Conservation (phyloP, 805 yeast species). For the Lipomyces spencermartinsiae region DNA sequence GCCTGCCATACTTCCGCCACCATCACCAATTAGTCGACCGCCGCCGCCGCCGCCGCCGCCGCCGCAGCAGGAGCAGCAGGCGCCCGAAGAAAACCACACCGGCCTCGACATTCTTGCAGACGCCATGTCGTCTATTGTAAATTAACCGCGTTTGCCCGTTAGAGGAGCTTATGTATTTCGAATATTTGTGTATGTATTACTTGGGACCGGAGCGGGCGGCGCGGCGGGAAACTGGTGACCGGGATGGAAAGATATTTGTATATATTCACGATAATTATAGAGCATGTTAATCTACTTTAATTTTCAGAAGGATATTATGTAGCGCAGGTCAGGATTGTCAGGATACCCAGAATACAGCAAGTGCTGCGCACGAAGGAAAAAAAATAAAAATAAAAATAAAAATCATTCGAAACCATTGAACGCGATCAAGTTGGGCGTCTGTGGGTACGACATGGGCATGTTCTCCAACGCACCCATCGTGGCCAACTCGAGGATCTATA, state of each 20-base stretch:
- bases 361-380: neutral
- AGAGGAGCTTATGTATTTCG: neutral
- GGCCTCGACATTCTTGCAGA: conserved; percentile 30
- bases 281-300: neutral
- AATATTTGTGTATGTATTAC: neutral
- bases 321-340: neutral
- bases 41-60: conserved; percentile 5
- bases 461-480: conserved; percentile 12
- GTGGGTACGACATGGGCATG: conserved; percentile 4
- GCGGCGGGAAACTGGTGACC: neutral
- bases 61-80: neutral
- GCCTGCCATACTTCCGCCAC: neutral
- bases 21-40: neutral
- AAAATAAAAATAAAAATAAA: too few relatives aligned
- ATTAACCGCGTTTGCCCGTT: neutral
- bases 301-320: neutral
- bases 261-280: neutral
- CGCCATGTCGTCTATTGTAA: conserved; percentile 13
- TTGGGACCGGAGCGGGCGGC: neutral
- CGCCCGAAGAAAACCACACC: conserved; percentile 8
- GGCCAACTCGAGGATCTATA: conserved; percentile 19
- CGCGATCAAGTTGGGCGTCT: conserved; percentile 24
- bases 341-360: neutral
- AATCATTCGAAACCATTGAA: conserved; percentile 19
- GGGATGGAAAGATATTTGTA: neutral